Evolutionary conservation across 2,329 filamentous ascomycete species (phyloP).

Genomic region (Aspergillus sp.): DNA sequence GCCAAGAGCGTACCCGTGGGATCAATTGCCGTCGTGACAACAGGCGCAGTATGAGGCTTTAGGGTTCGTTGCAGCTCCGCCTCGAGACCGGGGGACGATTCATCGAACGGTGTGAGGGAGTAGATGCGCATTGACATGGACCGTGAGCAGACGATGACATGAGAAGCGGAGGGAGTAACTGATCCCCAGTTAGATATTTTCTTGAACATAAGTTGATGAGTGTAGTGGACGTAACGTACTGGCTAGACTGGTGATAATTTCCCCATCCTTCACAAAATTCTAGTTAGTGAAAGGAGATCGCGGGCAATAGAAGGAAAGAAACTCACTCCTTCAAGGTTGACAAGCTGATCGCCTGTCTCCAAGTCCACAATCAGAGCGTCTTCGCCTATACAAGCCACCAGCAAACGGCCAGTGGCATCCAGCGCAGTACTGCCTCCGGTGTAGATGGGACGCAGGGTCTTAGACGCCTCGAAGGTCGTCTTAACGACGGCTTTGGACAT

Average conservation of each 20-base stretch:
- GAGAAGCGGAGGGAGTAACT: constrained; percentile 86
- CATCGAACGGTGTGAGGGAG: constrained; percentile 60
- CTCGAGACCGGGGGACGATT: constrained; percentile 58
- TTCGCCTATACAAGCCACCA: constrained; percentile 88
- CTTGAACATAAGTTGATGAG: not conserved
- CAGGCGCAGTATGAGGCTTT: constrained; percentile 86
- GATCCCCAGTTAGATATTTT: not conserved
- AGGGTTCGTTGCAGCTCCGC: constrained; percentile 71
- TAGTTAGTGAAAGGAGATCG: constrained; percentile 14
- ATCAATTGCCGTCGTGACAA: constrained; percentile 82
- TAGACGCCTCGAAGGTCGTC: constrained; percentile 83
- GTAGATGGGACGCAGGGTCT: constrained; percentile 87
- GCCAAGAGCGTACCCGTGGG: constrained; percentile 84
- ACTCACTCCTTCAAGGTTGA: constrained; percentile 79
- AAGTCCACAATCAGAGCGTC: constrained; percentile 86
- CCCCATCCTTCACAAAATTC: constrained; percentile 58
- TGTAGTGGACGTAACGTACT: constrained; percentile 28
- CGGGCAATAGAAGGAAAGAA: constrained; percentile 14
- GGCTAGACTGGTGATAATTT: constrained; percentile 45
- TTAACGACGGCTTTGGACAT: constrained; percentile 60
- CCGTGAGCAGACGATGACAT: constrained; percentile 86
- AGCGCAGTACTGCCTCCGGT: constrained; percentile 86
- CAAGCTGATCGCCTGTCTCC: constrained; percentile 75
- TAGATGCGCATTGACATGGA: constrained; percentile 97
- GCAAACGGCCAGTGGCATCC: constrained; percentile 73